Percentiles rank a stretch among this genome's conserved stretches.
Evolutionary conservation across 192 early-diverging fungal species (phyloP).

Genomic region (Backusella westeae): DNA sequence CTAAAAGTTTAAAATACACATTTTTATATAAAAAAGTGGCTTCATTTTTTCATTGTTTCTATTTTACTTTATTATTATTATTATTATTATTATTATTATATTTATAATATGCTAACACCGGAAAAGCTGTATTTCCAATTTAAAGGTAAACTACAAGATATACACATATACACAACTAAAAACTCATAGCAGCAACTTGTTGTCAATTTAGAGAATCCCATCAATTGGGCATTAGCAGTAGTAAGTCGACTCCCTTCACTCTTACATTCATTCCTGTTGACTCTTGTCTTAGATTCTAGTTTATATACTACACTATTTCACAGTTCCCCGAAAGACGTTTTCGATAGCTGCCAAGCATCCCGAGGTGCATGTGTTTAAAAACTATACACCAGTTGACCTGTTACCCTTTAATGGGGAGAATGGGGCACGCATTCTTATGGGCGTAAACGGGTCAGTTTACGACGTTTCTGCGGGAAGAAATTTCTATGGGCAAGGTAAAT

Average conservation of each 20-base stretch:
- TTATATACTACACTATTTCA: conserved; percentile 52
- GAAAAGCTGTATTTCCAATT: background rate
- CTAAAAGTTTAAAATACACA: background rate
- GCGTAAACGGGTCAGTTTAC: conserved; percentile 83
- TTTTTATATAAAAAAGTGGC: background rate
- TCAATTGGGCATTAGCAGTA: conserved; percentile 67
- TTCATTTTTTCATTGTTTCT: background rate
- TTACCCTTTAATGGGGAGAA: conserved; percentile 68
- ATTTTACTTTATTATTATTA: background rate
- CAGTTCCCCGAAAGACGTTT: conserved; percentile 25
- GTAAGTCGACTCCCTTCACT: conserved; percentile 16
- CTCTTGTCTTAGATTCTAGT: conserved; percentile 30
- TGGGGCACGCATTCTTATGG: conserved; percentile 72
- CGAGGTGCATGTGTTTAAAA: conserved; percentile 58
- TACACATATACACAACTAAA: background rate
- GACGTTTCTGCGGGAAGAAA: conserved; percentile 80
- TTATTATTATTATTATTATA: too few species aligned
- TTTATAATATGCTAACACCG: background rate
- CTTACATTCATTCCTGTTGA: background rate
- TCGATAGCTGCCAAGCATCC: conserved; percentile 40
- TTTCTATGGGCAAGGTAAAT: conserved; percentile 87
- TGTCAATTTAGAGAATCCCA: conserved; percentile 47
- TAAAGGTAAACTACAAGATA: background rate
- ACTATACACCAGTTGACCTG: conserved; percentile 81
- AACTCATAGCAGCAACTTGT: background rate